Base-by-base conservation (phyloP, 139 green algal species). In the Closterium sp. region DNA sequence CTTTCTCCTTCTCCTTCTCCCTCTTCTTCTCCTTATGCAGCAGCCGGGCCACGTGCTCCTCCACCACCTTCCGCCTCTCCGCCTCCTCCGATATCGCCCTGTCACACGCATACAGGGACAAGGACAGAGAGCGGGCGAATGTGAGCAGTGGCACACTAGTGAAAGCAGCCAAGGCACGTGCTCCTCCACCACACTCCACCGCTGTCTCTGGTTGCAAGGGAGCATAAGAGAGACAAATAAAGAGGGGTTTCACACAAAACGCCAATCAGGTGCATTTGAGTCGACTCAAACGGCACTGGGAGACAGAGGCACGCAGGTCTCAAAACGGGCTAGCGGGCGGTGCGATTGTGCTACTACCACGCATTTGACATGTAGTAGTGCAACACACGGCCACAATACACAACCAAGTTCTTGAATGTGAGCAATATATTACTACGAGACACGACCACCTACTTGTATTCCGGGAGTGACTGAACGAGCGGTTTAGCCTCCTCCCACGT, bases 21-120 rank as follows among this genome's bases (percentile, higher is more conserved):
- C 17, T 73, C 50, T 73, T 73, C 50, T 73, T 73, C 50, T 34
- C 84, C 70, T 93, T 92, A 27, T 31, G 45, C 91, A 94, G 88
- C 70, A 93, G 90, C 30, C 31, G 85, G 0, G 90, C 90, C 30
- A 90, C 22, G 21, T 92, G 30, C 38, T 92, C 90, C 30, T 92
- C 34, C n/a, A 92, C 91, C 32, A 92, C 38, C 10, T 31, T 30
- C 22, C 29, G 27, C n/a, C 90, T 31, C 70, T 92, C 90, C 70
- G 90, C 70, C 84, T 92, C 90, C 22, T 92, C 90, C 32, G 17
- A 9, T 27, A 91, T 28, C 22, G 38, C 42, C 87, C 87, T 89
- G 86, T n/a, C n/a, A n/a, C n/a, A n/a, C n/a, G n/a, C 31, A 89
- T 31, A 89, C 31, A 91, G 89, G 6, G 3, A 90, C n/a, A 9